Evolutionary conservation across 2,329 filamentous ascomycete species (phyloP).

Genomic region (Hyphodiscus sp.): DNA sequence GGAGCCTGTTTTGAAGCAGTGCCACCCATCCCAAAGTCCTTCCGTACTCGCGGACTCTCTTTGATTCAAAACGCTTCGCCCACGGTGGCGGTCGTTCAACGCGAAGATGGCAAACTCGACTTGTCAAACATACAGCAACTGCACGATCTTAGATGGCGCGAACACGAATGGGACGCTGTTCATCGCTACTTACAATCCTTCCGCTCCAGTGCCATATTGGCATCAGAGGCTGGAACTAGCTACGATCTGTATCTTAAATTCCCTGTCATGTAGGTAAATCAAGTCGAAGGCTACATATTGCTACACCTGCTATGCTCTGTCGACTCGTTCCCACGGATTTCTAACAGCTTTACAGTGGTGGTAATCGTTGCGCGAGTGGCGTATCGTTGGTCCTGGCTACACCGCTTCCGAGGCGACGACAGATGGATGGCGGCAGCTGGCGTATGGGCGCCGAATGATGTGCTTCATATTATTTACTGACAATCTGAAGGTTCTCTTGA

Average conservation of each 20-base stretch:
- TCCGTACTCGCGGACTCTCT: too few relatives aligned
- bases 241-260: conserved; percentile 22
- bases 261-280: conserved; percentile 22
- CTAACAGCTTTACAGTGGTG: conserved; percentile 14
- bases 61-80: too few relatives aligned
- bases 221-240: conserved; percentile 25
- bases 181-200: conserved; percentile 21
- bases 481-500: conserved; percentile 19
- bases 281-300: not conserved
- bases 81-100: too few relatives aligned
- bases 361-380: conserved; percentile 22
- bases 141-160: conserved; percentile 13
- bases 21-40: too few relatives aligned
- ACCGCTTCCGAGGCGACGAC: conserved; percentile 25
- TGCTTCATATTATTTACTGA: not conserved
- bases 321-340: not conserved
- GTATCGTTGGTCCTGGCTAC: conserved; percentile 23
- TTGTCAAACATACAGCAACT: conserved; percentile 5
- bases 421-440: conserved; percentile 26
- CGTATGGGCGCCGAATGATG: conserved; percentile 13
- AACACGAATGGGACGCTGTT: conserved; percentile 18
- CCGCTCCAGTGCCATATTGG: conserved; percentile 20
- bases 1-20: too few relatives aligned
- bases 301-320: not conserved
- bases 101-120: not conserved